Conservation (phyloP, 352 stramenopile genomes). For the Pythium insidiosum region DNA sequence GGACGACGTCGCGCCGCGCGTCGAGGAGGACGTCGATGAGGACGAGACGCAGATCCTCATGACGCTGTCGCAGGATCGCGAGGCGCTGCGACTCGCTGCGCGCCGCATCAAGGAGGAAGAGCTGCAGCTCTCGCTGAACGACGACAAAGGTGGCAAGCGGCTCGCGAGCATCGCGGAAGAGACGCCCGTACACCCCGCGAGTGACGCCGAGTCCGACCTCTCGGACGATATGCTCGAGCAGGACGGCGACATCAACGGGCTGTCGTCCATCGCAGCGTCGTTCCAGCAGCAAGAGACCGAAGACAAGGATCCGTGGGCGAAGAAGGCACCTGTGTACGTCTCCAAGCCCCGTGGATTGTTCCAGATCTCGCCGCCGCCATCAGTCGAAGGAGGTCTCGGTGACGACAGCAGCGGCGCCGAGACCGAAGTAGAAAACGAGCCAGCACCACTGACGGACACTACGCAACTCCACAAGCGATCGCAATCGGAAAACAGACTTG, state of each 20-base stretch:
- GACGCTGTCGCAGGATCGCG: conserved; percentile 54
- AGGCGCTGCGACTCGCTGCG: conserved; percentile 10
- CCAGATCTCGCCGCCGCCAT: conserved; percentile 22
- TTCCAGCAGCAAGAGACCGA: conserved; percentile 25
- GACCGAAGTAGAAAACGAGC: conserved; percentile 57
- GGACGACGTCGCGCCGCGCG: background rate
- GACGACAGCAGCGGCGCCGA: conserved; percentile 47
- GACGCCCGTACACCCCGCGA: background rate
- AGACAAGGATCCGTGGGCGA: conserved; percentile 3
- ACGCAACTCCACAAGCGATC: no score
- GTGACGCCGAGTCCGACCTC: conserved; percentile 49
- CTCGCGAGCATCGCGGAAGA: conserved; percentile 2
- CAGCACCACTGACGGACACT: no score
- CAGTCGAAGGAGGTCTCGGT: conserved; percentile 11
- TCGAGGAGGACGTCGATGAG: conserved; percentile 44
- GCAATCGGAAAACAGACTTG: no score
- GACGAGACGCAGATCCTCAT: conserved; percentile 82
- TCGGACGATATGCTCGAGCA: conserved; percentile 71
- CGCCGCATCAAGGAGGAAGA: conserved; percentile 43
- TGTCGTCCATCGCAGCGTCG: conserved; percentile 46
- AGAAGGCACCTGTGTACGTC: conserved; percentile 22
- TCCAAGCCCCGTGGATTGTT: conserved; percentile 33
- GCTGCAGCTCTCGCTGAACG: conserved; percentile 13
- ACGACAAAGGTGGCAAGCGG: background rate
- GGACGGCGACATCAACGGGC: conserved; percentile 28